Base-by-base conservation (phyloP, 2,329 filamentous ascomycete species). In the Colletotrichum graminicola region DNA sequence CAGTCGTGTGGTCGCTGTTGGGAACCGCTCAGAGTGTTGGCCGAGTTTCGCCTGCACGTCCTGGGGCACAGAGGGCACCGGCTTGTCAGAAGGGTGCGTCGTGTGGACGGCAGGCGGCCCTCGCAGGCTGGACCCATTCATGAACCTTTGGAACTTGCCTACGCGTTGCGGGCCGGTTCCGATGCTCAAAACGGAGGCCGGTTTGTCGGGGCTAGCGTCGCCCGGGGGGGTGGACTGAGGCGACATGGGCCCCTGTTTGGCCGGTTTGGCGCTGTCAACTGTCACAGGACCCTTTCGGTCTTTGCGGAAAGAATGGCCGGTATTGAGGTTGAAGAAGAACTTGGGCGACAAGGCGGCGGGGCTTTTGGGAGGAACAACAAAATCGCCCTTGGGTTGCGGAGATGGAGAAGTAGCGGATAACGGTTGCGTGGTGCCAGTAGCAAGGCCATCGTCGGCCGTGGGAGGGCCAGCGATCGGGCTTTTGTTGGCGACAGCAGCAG, bases 71-170 rank as follows among this genome's bases (percentile, higher is more conserved):
- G 80, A 76, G n/a, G 82, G 81, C 3, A 84, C 75, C 11, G 67
- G 62, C 41, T 79, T 75, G 45, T 81, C 78, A 18, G 75, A 71
- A 32, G 77, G 75, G 57, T 82, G 80, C 1, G 81, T 80, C 14
- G 73, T 71, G 36, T 82, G 79, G 14, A 77, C 76, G 18, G 79
- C 74, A 11, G 80, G 75, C 1, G 80, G 78, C 1, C 75, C 76
- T 51, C 78, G 77, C 26, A 76, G 74, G 11, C 60, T 63, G 36
- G 79, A 72, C 72, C 79, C 74, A 73, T 77, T 82, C 18, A 86
- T 74, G 36, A 86, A 75, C 12, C 84, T 79, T 56, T 82, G 80
- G 2, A 86, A 75, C 68, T 80, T 83, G 66, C 64, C 47, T 41
- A 29, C 41, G 39, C 18, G 77, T 68, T 64, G 64, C 10, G 51